Conservation (phyloP, 2,329 filamentous ascomycete species). For the Bertia moriformis region DNA sequence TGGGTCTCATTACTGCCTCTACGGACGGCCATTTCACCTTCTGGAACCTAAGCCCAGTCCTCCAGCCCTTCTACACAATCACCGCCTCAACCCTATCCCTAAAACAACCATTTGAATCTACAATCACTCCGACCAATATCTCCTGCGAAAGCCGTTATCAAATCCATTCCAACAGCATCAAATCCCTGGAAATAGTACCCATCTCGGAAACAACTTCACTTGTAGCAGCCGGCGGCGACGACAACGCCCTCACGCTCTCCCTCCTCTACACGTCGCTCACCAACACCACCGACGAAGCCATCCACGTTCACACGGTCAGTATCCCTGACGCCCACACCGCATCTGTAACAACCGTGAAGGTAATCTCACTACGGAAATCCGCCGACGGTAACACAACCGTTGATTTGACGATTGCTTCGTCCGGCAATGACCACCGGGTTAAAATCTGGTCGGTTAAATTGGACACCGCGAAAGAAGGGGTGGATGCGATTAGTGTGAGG, state of each 20-base stretch:
- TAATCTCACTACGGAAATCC: neutral
- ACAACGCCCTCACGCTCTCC: neutral
- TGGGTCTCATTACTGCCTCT: neutral
- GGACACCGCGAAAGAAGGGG: neutral
- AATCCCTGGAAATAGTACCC: neutral
- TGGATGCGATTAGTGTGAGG: neutral
- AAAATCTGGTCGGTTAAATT: neutral
- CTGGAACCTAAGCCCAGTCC: neutral
- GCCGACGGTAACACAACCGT: neutral
- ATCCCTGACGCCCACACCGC: neutral
- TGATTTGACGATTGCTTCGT: neutral
- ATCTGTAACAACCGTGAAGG: neutral
- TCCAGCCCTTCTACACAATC: neutral
- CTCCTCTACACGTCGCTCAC: neutral
- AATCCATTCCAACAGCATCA: conserved; percentile 1
- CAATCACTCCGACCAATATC: neutral
- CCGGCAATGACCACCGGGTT: neutral
- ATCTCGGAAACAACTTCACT: neutral
- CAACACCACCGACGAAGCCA: neutral
- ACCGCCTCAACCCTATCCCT: neutral
- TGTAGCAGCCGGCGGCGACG: neutral
- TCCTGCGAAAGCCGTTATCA: neutral
- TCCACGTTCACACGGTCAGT: neutral
- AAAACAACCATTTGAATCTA: neutral
- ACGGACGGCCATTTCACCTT: neutral